Evolutionary conservation across 306 rosid genomes (phyloP).

Genomic region (Cicer arietinum): DNA sequence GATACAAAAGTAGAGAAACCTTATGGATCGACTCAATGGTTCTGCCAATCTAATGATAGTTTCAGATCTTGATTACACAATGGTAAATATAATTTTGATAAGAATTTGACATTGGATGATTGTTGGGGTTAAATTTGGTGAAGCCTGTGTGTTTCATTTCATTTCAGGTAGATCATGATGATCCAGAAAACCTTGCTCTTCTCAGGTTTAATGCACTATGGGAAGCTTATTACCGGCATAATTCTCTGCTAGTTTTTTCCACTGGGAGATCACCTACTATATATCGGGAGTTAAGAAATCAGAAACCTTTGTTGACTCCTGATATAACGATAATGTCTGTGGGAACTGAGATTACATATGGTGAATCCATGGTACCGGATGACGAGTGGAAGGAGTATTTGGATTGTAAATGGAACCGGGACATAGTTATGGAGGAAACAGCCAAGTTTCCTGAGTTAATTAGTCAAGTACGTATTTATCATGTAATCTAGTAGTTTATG

Average conservation of each 20-base stretch:
- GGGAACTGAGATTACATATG: constrained; percentile 84
- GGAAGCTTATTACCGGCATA: constrained; percentile 80
- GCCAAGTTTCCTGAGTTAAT: constrained; percentile 68
- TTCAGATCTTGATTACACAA: constrained; percentile 86
- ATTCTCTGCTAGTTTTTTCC: constrained; percentile 85
- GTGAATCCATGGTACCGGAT: constrained; percentile 65
- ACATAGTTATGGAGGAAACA: constrained; percentile 72
- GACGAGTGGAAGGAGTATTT: constrained; percentile 61
- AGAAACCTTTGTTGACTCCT: constrained; percentile 79
- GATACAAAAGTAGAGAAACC: neutral
- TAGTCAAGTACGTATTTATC: constrained; percentile 60
- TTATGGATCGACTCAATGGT: constrained; percentile 64
- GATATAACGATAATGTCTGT: constrained; percentile 78
- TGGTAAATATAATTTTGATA: constrained; percentile 57
- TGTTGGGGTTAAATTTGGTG: constrained; percentile 1
- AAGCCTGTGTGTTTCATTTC: constrained; percentile 36
- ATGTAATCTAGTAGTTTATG: neutral
- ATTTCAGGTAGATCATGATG: constrained; percentile 86
- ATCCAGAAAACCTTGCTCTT: constrained; percentile 60
- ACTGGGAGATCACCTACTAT: constrained; percentile 82
- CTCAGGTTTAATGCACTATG: constrained; percentile 79
- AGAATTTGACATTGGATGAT: neutral
- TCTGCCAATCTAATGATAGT: constrained; percentile 77
- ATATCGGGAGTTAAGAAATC: constrained; percentile 55
- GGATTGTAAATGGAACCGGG: constrained; percentile 71